Base-by-base conservation (phyloP, 225 moss, liverwort and hornwort genomes). In the Marchantia paleacea region DNA sequence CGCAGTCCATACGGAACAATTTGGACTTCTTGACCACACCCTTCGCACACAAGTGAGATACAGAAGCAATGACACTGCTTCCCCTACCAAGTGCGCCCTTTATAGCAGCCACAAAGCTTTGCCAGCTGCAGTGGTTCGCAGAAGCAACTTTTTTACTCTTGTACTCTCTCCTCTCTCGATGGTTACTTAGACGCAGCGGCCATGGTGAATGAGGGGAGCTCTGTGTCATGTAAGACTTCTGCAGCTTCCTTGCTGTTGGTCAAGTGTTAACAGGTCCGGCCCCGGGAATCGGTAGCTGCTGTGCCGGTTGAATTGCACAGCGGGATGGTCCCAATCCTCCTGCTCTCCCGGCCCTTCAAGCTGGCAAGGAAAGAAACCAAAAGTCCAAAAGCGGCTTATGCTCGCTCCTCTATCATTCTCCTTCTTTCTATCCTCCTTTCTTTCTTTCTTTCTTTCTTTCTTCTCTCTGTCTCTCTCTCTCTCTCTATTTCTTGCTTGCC, bases 71-170 rank as follows among this genome's bases (percentile, higher is more conserved):
- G 73, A 52, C 73, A 25, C 73, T 25, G 47, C 26, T 24, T 24
- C 24, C 5, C 7, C 52, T 73, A 54, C 73, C 24, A 73, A 22
- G 26, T 51, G 73, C 7, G 52, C 10, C n/a, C 53, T 73, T 73
- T 73, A 73, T 73, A 73, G 52, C 53, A 73, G 53, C 25, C 53
- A 54, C 73, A 26, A 73, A 25, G 52, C 52, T 53, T 73, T 10
- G 25, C 53, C 73, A 73, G 53, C 49, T 52, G 72, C 72, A 72
- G 50, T 5, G 72, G 14, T 50, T 49, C 15, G 3, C 13, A 3
- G 11, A 39, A 13, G 11, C 19, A 48, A 18, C 15, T 72, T 72
- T 48, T 72, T 48, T 72, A 72, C 22, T 22, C 50, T 13, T 13
- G 68, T 68, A 68, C 68, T 72, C 2, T 16, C 49, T 16, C 39